A percentile compares a stretch with the other conserved stretches of the same genome.
phyloP scores from a whole-genome alignment of 2,329 filamentous ascomycete genomes.

The Neophaeococcomyces aloes region DNA sequence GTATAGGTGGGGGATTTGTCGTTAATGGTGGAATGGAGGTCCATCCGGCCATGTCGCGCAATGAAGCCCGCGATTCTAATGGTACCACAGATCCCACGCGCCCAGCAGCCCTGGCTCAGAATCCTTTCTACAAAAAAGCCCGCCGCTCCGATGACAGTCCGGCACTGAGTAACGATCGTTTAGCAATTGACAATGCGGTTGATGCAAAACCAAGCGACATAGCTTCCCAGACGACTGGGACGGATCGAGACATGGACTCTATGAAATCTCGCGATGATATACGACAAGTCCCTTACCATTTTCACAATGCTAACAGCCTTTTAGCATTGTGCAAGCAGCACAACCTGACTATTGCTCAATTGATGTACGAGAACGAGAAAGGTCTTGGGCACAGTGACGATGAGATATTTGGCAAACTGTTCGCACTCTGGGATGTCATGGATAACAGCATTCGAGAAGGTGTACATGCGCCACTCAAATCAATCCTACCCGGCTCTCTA shows the following conservation, averaged over 20 bases:
- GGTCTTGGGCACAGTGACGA: constrained; percentile 12
- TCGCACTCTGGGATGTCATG: constrained; percentile 17
- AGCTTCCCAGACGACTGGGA: not conserved
- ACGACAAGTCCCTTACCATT: constrained; percentile 12
- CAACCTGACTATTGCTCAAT: constrained; percentile 17
- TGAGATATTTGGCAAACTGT: constrained; percentile 15
- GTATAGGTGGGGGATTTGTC: constrained; percentile 18
- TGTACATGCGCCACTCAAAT: constrained; percentile 14
- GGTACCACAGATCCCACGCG: not conserved
- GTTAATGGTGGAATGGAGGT: constrained; percentile 12
- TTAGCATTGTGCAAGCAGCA: constrained; percentile 15
- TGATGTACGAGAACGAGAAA: constrained; percentile 19
- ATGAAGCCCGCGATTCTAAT: not conserved
- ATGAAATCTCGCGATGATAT: not conserved
- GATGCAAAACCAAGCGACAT: constrained; percentile 1
- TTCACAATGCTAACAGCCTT: constrained; percentile 13
- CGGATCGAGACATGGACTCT: not conserved
- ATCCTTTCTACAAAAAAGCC: constrained; percentile 4
- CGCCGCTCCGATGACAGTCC: not conserved
- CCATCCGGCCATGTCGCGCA: not conserved
- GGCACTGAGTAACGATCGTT: not conserved
- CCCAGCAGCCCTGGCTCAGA: constrained; percentile 1
- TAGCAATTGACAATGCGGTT: not conserved
- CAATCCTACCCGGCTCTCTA: constrained; percentile 14
- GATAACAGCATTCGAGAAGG: constrained; percentile 17